Conservation (phyloP, 257 asterid species). For the Penstemon davidsonii region DNA sequence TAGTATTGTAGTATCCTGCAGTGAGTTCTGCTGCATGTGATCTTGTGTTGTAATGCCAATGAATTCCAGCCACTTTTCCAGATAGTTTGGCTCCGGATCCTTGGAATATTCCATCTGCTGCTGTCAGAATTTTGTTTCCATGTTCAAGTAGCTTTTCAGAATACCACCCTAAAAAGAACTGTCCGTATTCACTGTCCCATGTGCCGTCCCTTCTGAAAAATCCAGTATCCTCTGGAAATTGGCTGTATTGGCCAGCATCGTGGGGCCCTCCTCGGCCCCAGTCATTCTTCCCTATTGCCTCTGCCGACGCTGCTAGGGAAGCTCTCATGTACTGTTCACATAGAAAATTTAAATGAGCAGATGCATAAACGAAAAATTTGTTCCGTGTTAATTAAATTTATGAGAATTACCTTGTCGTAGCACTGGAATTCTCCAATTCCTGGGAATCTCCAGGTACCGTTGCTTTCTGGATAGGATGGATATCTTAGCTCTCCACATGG, state of each 20-base stretch:
- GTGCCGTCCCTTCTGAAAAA: constrained; percentile 77
- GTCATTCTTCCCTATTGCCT: constrained; percentile 61
- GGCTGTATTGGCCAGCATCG: constrained; percentile 78
- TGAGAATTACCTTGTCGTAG: constrained; percentile 73
- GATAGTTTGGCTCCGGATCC: constrained; percentile 78
- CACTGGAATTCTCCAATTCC: constrained; percentile 96
- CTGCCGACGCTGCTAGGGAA: constrained; percentile 80
- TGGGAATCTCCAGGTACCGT: constrained; percentile 89
- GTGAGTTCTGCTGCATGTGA: constrained; percentile 90
- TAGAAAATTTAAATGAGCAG: constrained; percentile 20
- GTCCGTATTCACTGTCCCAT: constrained; percentile 80
- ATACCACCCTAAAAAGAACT: constrained; percentile 83
- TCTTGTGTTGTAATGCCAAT: constrained; percentile 89
- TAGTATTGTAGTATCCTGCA: constrained; percentile 87
- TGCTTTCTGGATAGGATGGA: constrained; percentile 95
- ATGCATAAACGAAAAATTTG: constrained; percentile 21
- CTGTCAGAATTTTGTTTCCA: constrained; percentile 72
- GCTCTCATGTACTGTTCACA: constrained; percentile 81
- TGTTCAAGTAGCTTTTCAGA: constrained; percentile 70
- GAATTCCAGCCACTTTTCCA: constrained; percentile 90
- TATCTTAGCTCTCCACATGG: constrained; percentile 98
- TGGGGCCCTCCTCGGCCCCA: constrained; percentile 90
- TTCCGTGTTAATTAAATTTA: background rate
- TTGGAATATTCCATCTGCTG: constrained; percentile 64
- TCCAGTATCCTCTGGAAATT: constrained; percentile 85